These are phyloP conservation scores for Aspergillus intermedius DNA, from an alignment of 2,329 filamentous ascomycete genomes.

Conservation along the genomic window DNA sequence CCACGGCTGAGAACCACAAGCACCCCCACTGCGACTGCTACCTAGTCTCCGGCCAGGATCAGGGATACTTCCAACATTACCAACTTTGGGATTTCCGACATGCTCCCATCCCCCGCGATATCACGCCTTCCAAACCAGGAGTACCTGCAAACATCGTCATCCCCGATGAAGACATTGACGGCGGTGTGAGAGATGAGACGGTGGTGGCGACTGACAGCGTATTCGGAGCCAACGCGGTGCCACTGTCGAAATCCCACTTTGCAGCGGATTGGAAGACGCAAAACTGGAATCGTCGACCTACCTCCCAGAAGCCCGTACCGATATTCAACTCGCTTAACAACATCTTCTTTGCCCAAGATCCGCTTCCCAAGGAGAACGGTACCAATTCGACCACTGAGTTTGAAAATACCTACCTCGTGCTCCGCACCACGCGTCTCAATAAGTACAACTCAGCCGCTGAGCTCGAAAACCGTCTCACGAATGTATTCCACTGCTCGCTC, in stretches of 20 bases:
- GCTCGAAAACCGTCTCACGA: conserved; percentile 40
- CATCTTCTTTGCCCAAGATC: conserved; percentile 37
- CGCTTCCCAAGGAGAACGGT: conserved; percentile 5
- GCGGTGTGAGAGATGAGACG: not conserved
- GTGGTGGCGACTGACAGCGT: conserved; percentile 2
- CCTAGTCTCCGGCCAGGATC: conserved; percentile 36
- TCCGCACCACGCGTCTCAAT: conserved; percentile 40
- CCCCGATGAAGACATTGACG: conserved; percentile 3
- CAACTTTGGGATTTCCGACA: conserved; percentile 48
- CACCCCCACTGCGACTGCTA: conserved; percentile 40
- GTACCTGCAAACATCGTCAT: conserved; percentile 12
- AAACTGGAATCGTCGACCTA: conserved; percentile 39
- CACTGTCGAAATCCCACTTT: conserved; percentile 28
- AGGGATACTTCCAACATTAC: conserved; percentile 46
- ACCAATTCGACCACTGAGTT: conserved; percentile 9
- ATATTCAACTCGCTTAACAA: conserved; percentile 45
- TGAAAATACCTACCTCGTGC: conserved; percentile 36
- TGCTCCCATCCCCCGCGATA: conserved; percentile 24
- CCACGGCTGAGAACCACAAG: not conserved
- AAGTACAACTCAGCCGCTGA: conserved; percentile 44
- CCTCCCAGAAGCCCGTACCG: conserved; percentile 30
- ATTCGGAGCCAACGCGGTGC: conserved; percentile 15
- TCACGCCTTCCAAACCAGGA: conserved; percentile 1
- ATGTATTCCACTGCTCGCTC: conserved; percentile 44
- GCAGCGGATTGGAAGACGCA: conserved; percentile 38